Percentiles rank a stretch among this genome's conserved stretches.
These are phyloP conservation scores for Peniophora sp. DNA, from an alignment of 1,284 basidiomycete genomes.

Conservation along the genomic window DNA sequence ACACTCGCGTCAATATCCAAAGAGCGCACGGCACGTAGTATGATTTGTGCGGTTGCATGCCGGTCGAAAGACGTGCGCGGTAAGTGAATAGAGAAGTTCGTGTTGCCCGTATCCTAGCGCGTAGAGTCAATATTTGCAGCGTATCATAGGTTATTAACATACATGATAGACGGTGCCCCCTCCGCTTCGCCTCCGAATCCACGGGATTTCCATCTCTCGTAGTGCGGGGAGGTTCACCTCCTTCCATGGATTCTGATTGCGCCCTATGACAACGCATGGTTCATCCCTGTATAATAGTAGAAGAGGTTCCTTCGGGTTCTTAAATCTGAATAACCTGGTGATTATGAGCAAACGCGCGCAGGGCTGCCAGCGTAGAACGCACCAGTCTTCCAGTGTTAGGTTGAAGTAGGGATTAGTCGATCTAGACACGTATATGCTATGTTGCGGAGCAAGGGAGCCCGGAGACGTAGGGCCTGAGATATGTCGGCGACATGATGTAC, in stretches of 20 bases:
- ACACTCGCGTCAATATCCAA: conserved; percentile 69
- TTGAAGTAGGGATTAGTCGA: conserved; percentile 91
- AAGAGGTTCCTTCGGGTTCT: conserved; percentile 58
- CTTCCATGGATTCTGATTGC: conserved; percentile 99
- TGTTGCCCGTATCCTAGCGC: conserved; percentile 98
- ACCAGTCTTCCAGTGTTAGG: conserved; percentile 92
- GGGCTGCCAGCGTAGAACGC: conserved; percentile 15
- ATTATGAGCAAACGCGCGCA: not conserved
- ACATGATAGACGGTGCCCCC: conserved; percentile 99
- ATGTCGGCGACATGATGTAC: not conserved
- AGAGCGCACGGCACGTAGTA: conserved; percentile 73
- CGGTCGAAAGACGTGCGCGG: conserved; percentile 80
- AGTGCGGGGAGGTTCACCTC: conserved; percentile 76
- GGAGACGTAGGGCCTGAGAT: conserved; percentile 3
- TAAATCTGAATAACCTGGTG: conserved; percentile 77
- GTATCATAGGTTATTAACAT: too few relatives aligned
- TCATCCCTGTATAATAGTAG: conserved; percentile 85
- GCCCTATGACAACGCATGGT: conserved; percentile 90
- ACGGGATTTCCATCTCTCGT: conserved; percentile 51
- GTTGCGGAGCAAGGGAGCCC: conserved; percentile 20
- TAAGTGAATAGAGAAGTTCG: conserved; percentile 94
- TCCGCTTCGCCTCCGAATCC: conserved; percentile 84
- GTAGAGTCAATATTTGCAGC: too few relatives aligned
- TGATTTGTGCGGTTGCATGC: conserved; percentile 69
- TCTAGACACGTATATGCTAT: conserved; percentile 74